phyloP scores from a whole-genome alignment of 176 grass and related monocot genomes.

The Echinochloa phyllopogon region DNA sequence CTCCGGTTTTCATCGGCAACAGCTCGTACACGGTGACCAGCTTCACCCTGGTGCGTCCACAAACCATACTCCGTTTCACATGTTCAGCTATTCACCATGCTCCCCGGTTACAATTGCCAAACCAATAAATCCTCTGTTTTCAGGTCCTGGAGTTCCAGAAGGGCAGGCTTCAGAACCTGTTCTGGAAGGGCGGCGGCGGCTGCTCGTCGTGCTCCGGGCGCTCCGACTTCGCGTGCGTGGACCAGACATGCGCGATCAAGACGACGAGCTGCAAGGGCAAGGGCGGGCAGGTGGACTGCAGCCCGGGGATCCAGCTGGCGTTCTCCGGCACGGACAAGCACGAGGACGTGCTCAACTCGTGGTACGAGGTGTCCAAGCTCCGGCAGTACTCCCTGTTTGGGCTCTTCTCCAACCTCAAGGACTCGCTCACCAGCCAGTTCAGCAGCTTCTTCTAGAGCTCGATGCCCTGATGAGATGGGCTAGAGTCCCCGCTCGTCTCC shows the following conservation, averaged over 20 bases:
- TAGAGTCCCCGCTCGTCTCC: too few species aligned
- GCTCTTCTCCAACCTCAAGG: conserved; percentile 80
- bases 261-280: conserved; percentile 59
- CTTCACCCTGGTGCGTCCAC: conserved; percentile 80
- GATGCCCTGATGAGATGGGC: not conserved
- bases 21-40: conserved; percentile 56
- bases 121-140: not conserved
- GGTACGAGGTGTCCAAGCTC: conserved; percentile 94
- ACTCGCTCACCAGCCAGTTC: conserved; percentile 67
- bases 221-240: conserved; percentile 52
- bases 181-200: conserved; percentile 68
- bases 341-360: conserved; percentile 82
- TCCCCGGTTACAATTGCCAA: not conserved
- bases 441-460: conserved; percentile 57
- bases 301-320: conserved; percentile 73
- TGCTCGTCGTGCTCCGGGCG: conserved; percentile 69
- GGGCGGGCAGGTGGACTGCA: conserved; percentile 73
- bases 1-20: conserved; percentile 65
- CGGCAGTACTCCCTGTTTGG: conserved; percentile 82
- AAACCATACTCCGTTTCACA: too few species aligned
- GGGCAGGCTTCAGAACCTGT: conserved; percentile 79
- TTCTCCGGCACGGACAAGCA: conserved; percentile 92
- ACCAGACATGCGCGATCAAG: conserved; percentile 59
- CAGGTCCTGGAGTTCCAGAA: conserved; percentile 94
- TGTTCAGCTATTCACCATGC: not conserved